Evolutionary conservation across 1,284 basidiomycete genomes (phyloP).

Genomic region (Ceratobasidium sp.): DNA sequence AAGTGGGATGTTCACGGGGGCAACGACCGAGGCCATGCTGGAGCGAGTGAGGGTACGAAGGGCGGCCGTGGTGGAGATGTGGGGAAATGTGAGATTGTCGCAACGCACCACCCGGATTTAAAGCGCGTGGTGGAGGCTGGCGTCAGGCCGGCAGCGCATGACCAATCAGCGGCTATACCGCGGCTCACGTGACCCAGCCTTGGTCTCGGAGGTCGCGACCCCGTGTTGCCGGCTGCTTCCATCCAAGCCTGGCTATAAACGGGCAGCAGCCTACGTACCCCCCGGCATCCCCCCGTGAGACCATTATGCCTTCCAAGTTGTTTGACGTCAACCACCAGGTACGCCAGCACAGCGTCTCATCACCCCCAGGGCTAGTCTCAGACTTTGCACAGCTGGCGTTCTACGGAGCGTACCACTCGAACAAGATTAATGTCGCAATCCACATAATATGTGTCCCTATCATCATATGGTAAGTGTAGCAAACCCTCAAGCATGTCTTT

Average conservation of each 20-base stretch:
- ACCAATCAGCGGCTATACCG: constrained; percentile 12
- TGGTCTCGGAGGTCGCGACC: constrained; percentile 27
- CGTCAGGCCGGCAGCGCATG: constrained; percentile 16
- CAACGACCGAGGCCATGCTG: constrained; percentile 26
- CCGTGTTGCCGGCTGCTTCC: constrained; percentile 31
- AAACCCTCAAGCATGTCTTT: constrained; percentile 21
- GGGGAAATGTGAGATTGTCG: background rate
- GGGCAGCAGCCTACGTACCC: constrained; percentile 26
- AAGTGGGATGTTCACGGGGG: constrained; percentile 39
- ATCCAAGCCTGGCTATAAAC: constrained; percentile 3
- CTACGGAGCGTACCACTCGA: constrained; percentile 89
- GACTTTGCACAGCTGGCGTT: constrained; percentile 71
- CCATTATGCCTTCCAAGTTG: constrained; percentile 44
- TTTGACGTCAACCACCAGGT: constrained; percentile 51
- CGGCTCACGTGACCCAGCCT: constrained; percentile 1
- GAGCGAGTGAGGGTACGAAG: background rate
- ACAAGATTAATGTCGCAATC: constrained; percentile 80
- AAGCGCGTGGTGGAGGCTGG: constrained; percentile 38
- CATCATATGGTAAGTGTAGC: constrained; percentile 73
- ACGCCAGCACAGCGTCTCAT: background rate
- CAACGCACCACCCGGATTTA: constrained; percentile 28
- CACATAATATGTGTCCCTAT: constrained; percentile 86
- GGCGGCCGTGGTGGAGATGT: constrained; percentile 17
- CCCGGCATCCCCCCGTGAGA: constrained; percentile 19
- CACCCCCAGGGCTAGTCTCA: constrained; percentile 9